Evolutionary conservation across 345 rosid genomes (phyloP).

Genomic region (Gossypium stocksii): DNA sequence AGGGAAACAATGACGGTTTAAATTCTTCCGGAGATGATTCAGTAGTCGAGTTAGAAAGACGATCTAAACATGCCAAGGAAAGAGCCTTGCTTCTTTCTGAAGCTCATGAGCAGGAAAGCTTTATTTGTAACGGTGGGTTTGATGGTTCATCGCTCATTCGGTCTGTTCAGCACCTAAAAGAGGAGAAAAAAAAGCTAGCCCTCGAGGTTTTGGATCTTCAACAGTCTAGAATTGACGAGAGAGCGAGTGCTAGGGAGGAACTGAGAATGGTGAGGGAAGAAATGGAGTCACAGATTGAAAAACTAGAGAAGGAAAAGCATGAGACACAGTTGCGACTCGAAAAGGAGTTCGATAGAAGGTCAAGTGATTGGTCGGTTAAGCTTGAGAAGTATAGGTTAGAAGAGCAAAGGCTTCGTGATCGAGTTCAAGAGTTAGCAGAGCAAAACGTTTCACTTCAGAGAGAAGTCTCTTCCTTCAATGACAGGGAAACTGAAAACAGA

Average conservation of each 20-base stretch:
- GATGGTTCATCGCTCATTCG: slow-evolving; percentile 62
- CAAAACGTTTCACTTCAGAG: slow-evolving; percentile 95
- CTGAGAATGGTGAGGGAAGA: slow-evolving; percentile 51
- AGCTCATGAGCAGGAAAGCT: slow-evolving; percentile 57
- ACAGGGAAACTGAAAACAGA: slow-evolving; percentile 64
- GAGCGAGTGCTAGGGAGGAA: slow-evolving; percentile 57
- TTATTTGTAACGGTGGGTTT: slow-evolving; percentile 43
- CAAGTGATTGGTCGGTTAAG: slow-evolving; percentile 80
- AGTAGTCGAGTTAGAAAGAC: slow-evolving; percentile 49
- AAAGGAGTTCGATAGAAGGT: slow-evolving; percentile 88
- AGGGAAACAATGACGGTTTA: slow-evolving; percentile 24
- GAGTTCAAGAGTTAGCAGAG: slow-evolving; percentile 92
- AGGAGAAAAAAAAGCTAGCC: slow-evolving; percentile 71
- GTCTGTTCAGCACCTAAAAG: slow-evolving; percentile 45
- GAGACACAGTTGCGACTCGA: slow-evolving; percentile 78
- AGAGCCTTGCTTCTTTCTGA: slow-evolving; percentile 63
- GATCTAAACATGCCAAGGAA: slow-evolving; percentile 66
- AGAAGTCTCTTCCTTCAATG: slow-evolving; percentile 60
- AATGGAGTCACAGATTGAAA: slow-evolving; percentile 43
- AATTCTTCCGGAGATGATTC: slow-evolving; percentile 34
- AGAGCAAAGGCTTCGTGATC: slow-evolving; percentile 86
- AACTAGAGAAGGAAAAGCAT: slow-evolving; percentile 69
- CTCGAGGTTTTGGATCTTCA: slow-evolving; percentile 62
- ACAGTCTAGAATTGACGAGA: slow-evolving; percentile 57
- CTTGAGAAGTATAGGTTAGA: slow-evolving; percentile 74